Percentiles rank a stretch among this genome's conserved stretches.
Conservation (phyloP, 176 grass and related monocot genomes). For the Musa schizocarpa region DNA sequence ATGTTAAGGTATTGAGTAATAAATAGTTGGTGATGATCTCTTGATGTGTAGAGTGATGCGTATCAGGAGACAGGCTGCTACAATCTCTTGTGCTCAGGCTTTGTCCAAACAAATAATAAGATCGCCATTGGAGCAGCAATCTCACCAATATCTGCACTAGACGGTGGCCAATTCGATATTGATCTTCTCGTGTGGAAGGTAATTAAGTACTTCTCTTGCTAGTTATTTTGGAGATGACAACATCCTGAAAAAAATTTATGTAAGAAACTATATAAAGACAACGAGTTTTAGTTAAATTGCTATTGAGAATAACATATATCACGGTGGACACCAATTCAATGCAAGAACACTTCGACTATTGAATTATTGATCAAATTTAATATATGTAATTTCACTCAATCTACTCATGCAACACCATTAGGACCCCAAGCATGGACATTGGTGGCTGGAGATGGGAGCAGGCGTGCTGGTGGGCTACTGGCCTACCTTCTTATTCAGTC, state of each 20-base stretch:
- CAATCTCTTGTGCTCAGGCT: neutral
- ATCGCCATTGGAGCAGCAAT: neutral
- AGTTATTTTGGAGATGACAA: neutral
- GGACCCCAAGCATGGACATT: slow-evolving; percentile 3
- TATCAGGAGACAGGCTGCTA: neutral
- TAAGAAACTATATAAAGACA: no score
- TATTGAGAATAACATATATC: no score
- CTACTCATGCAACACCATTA: neutral
- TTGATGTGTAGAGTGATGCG: neutral
- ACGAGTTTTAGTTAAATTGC: no score
- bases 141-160: neutral
- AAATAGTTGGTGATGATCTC: neutral
- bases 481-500: slow-evolving; percentile 5
- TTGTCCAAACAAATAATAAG: neutral
- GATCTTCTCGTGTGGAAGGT: neutral
- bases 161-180: neutral
- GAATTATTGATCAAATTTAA: no score
- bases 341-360: no score
- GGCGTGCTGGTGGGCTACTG: slow-evolving; percentile 5
- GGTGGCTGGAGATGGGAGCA: neutral
- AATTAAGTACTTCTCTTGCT: neutral
- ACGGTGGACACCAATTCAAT: no score
- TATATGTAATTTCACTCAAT: neutral
- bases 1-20: neutral
- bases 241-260: no score